Conservation (phyloP, 2,329 filamentous ascomycete genomes). For the Phaeophleospora eucalypticola region DNA sequence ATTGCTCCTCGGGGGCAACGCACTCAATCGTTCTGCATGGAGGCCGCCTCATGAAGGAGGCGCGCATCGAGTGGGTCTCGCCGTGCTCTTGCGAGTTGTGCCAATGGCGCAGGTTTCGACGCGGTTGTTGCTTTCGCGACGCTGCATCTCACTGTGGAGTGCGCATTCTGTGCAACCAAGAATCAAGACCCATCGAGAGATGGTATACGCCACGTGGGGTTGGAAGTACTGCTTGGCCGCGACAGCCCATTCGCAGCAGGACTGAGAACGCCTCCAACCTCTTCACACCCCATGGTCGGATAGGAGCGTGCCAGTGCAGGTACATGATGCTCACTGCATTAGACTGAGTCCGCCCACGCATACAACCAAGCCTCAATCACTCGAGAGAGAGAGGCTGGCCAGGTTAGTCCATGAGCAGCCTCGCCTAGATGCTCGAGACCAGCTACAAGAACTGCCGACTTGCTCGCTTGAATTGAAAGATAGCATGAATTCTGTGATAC, state of each 20-base stretch:
- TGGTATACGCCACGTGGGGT: neutral
- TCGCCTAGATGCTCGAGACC: neutral
- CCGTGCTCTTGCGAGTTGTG: neutral
- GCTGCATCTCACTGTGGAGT: slow-evolving; percentile 3
- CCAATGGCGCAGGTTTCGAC: neutral
- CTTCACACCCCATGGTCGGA: neutral
- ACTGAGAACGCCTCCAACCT: neutral
- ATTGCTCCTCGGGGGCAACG: too few relatives aligned
- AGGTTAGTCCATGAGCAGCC: too few relatives aligned
- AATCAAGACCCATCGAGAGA: neutral
- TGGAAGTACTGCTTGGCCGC: neutral
- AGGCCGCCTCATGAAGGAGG: neutral
- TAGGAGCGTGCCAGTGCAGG: neutral
- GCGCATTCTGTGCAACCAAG: slow-evolving; percentile 2
- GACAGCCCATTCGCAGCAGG: neutral
- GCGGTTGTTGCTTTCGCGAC: neutral
- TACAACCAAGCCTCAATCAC: neutral
- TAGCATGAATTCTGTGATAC: too few relatives aligned
- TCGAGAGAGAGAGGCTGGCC: neutral
- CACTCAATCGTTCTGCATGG: neutral
- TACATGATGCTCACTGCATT: neutral
- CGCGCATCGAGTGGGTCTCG: neutral
- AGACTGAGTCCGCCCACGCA: neutral
- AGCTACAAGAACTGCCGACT: neutral
- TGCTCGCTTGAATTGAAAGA: too few relatives aligned